phyloP scores from a whole-genome alignment of 139 green algal genomes.

The Auxenochlorella protothecoides region DNA sequence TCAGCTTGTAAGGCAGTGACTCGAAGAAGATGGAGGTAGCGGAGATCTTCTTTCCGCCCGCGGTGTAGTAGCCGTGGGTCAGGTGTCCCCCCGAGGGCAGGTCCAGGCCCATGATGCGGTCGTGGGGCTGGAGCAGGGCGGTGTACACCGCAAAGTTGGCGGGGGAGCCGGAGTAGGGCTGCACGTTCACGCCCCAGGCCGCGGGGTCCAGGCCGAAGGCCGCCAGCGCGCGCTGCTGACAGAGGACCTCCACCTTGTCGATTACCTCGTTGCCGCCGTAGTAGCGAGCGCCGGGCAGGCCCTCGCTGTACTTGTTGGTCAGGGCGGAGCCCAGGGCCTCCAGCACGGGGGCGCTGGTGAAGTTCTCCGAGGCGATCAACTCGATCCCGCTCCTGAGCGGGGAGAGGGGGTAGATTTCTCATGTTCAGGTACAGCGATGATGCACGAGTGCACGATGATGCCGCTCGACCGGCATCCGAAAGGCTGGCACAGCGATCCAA shows the following conservation, averaged over 20 bases:
- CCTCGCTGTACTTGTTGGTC: slow-evolving; percentile 98
- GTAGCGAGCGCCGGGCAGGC: slow-evolving; percentile 85
- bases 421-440: no score
- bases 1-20: slow-evolving; percentile 87
- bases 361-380: slow-evolving; percentile 97
- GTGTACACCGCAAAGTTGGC: slow-evolving; percentile 96
- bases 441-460: no score
- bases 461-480: no score
- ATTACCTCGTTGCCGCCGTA: slow-evolving; percentile 97
- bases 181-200: slow-evolving; percentile 79
- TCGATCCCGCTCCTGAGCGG: slow-evolving; percentile 83
- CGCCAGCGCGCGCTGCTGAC: slow-evolving; percentile 56
- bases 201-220: slow-evolving; percentile 56
- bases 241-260: slow-evolving; percentile 64
- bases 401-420: no score
- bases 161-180: slow-evolving; percentile 69
- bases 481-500: no score
- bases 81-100: slow-evolving; percentile 75
- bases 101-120: slow-evolving; percentile 84
- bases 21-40: slow-evolving; percentile 84
- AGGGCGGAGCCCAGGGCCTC: slow-evolving; percentile 89
- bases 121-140: slow-evolving; percentile 66
- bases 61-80: slow-evolving; percentile 88
- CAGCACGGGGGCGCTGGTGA: slow-evolving; percentile 87
- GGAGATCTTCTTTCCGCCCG: slow-evolving; percentile 70